Evolutionary conservation across 2,329 filamentous ascomycete genomes (phyloP).

Genomic region (Davidsoniella virescens): DNA sequence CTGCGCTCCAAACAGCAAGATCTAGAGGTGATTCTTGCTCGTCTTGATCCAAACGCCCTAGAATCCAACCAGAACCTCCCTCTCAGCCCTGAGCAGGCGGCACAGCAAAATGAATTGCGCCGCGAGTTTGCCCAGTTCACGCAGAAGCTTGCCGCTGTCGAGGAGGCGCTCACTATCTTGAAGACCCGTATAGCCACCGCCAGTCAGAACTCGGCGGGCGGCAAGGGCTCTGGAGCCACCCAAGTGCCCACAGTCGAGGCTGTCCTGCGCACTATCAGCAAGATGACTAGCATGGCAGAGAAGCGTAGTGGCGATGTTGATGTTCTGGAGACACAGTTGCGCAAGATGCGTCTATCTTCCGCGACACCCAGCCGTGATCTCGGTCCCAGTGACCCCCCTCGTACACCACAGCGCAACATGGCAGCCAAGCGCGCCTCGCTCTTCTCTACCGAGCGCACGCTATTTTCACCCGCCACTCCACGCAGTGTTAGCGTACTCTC

Average conservation of each 20-base stretch:
- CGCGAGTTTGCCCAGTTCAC: slow-evolving; percentile 59
- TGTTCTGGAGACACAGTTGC: slow-evolving; percentile 73
- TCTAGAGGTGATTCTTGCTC: slow-evolving; percentile 54
- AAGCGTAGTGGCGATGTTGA: slow-evolving; percentile 83
- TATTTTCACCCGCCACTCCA: slow-evolving; percentile 17
- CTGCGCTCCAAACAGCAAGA: slow-evolving; percentile 64
- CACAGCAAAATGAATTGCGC: slow-evolving; percentile 71
- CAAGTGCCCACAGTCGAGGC: slow-evolving; percentile 75
- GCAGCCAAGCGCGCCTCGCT: slow-evolving; percentile 17
- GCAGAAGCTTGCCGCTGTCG: slow-evolving; percentile 57
- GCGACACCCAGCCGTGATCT: slow-evolving; percentile 3
- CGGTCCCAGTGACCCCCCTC: slow-evolving; percentile 28
- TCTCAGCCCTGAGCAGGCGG: slow-evolving; percentile 67
- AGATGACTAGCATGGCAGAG: slow-evolving; percentile 86
- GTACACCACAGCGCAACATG: slow-evolving; percentile 23
- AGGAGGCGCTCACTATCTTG: slow-evolving; percentile 64
- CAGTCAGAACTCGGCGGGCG: slow-evolving; percentile 31
- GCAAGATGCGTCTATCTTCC: slow-evolving; percentile 44
- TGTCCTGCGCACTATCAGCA: slow-evolving; percentile 76
- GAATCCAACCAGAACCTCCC: slow-evolving; percentile 53
- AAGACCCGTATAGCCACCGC: slow-evolving; percentile 57
- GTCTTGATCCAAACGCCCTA: slow-evolving; percentile 49
- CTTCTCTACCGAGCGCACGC: slow-evolving; percentile 27
- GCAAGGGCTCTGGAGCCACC: slow-evolving; percentile 18
- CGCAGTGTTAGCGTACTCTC: slow-evolving; percentile 20